Base-by-base conservation (phyloP, 2,329 filamentous ascomycete species). In the Rhynchosporium secalis region DNA sequence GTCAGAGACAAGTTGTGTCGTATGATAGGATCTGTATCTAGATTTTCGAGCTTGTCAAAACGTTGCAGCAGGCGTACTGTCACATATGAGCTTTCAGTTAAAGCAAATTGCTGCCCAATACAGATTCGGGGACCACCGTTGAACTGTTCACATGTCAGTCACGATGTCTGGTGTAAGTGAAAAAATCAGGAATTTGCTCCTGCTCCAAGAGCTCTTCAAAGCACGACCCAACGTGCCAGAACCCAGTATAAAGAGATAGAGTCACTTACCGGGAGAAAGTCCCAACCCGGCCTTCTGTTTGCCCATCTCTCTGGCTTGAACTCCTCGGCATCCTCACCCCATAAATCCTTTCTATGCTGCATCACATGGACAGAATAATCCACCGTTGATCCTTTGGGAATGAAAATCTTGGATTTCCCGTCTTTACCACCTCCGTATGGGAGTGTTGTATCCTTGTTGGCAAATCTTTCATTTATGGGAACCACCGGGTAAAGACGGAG, bases 401-500 rank as follows among this genome's bases (percentile, higher is more conserved):
- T 60, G 40, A 76, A 73, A 5, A 77, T 65, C 6, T 71, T 73
- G 1, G 65, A 66, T 33, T 70, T 68, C 0, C 74, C 72, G 64
- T 76, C 74, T 1, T 66, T 67, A 0, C 76, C 76, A 3, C 76
- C 76, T 33, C 75, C 76, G 4, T 61, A 49, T 1, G 76, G 76
- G 2, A 78, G 58, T 0, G 71, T 71, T 0, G 74, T 76, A 58
- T 85, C 82, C 54, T 75, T 75, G 26, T 76, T 74, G 2, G 83
- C 81, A 29, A 72, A 68, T 61, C 84, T 79, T 8, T 73, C 72
- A 71, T 86, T 86, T 47, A 78, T 66, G 1, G 83, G 83, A 10
- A 86, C 82, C 5, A 81, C 75, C 2, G 83, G 82, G 66, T 83
- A 79, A 0, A 83, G 67, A 10, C 83, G 80, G 4, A 86, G 77